phyloP scores from a whole-genome alignment of 495 filamentous ascomycete species.

The Penicillium coprophilum region DNA sequence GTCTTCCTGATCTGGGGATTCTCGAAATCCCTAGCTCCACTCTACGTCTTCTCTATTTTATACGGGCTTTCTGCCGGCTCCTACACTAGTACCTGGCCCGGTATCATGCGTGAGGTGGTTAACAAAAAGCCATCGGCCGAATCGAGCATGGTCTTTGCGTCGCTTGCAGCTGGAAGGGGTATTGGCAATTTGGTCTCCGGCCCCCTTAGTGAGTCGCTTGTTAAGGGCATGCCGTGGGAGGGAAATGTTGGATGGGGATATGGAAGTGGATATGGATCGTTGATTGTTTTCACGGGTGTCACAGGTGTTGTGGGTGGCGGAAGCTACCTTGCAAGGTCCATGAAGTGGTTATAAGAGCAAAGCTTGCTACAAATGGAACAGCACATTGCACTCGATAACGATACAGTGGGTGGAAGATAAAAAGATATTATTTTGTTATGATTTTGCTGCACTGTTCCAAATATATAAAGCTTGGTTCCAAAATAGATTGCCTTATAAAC shows the following conservation, averaged over 20 bases:
- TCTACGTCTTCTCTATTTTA: slow-evolving; percentile 58
- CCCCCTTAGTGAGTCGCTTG: slow-evolving; percentile 55
- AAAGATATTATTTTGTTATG: too few relatives aligned
- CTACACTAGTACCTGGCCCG: slow-evolving; percentile 56
- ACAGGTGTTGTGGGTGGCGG: slow-evolving; percentile 41
- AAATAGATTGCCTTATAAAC: too few relatives aligned
- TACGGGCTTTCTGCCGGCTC: slow-evolving; percentile 65
- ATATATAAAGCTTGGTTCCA: too few relatives aligned
- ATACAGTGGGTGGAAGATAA: too few relatives aligned
- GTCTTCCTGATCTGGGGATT: slow-evolving; percentile 68
- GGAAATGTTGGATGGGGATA: slow-evolving; percentile 27
- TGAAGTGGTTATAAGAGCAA: slow-evolving; percentile 11
- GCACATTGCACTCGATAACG: too few relatives aligned
- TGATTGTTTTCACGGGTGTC: slow-evolving; percentile 46
- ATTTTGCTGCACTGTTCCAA: too few relatives aligned
- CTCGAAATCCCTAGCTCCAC: slow-evolving; percentile 45
- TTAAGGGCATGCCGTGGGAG: slow-evolving; percentile 22
- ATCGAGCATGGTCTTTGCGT: slow-evolving; percentile 54
- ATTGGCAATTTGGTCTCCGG: slow-evolving; percentile 57
- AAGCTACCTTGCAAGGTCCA: slow-evolving; percentile 27
- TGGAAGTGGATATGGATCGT: slow-evolving; percentile 37
- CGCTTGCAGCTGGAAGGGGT: slow-evolving; percentile 56
- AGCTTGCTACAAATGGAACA: too few relatives aligned
- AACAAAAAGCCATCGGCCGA: slow-evolving; percentile 38
- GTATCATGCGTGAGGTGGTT: slow-evolving; percentile 52